Evolutionary conservation across 768 basidiomycete species (phyloP), one percentile per base, ranked within the genome.

Genomic region (Lentinula sp.): DNA sequence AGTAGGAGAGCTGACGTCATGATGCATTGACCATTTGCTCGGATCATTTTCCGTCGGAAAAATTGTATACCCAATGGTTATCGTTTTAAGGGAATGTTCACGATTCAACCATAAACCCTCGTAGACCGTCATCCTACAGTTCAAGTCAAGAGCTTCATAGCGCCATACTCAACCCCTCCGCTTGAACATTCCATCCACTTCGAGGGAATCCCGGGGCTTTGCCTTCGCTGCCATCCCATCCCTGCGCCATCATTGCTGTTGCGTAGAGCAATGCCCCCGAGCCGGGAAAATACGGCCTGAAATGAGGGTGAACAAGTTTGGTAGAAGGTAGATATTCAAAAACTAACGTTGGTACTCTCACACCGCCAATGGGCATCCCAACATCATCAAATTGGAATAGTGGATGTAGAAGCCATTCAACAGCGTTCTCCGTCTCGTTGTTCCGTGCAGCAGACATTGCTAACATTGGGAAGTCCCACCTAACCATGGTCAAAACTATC

Each of bases 391-490:
- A 85, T 54, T 74, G 69, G 68, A 84, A 85, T 31, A 81, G 66
- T 1, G 82, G 80, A 63, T 84, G 71, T 6, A 86, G 72, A 18
- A 84, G 71, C 80, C 80, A 85, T 31, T 82, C 79, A 5, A 86
- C 64, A 0, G 83, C 84, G 64, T 79, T 71, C 42, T 78, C 76
- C 5, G 74, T 66, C 34, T 83, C 72, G 4, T 80, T 80, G 49
- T 79, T 79, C 2, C 84, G 74, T 18, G 83, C 84, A 10, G 84
- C 83, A 1, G 80, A 82, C 81, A 86, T 84, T 0, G 84, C 84
- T 2, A 85, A 77, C 79, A 84, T 80, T 0, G 83, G 82, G 63
- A 84, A 85, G 66, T 85, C 84, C 84, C 84, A 86, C 39, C 83
- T 83, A 5, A 28, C 4, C 6, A 34, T 10, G 34, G 32, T 28